Base-by-base conservation (phyloP, 495 filamentous ascomycete genomes). In the Aspergillus indologenus region DNA sequence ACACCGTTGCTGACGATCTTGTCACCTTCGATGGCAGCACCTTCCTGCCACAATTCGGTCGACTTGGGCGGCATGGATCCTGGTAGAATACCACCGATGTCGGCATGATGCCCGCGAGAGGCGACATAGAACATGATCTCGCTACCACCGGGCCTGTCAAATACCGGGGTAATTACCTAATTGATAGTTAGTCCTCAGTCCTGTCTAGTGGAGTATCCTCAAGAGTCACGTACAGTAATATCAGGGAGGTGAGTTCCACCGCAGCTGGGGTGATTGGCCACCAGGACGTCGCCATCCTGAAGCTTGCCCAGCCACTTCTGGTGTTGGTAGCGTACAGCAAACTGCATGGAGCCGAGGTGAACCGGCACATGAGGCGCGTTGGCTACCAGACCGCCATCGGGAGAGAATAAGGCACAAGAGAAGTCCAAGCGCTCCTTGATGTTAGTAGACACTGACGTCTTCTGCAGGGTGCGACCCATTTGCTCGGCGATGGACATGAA, bases 401-500 rank as follows among this genome's bases (percentile, higher is more conserved):
- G 83, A 60, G 96, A 94, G 62, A 98, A 98, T 15, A 98, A 83
- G 34, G 94, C 94, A 63, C 94, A 98, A 1, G 92, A 96, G 63
- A 97, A 98, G 65, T 98, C 94, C 5, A 98, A 82, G 2, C 94
- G 86, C 72, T 98, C 94, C 66, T 98, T 98, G 66, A 98, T 94
- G 68, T 98, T 98, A 5, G 94, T 98, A 57, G 90, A 95, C 49
- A 98, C 94, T 61, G 90, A 93, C 0, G 94, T 98, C 81, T 97
- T 98, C 64, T 98, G 94, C 24, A 98, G 78, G 2, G 94, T 92
- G 54, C 91, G 79, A 5, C 94, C 94, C 93, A 97, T 98, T 70
- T 97, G 93, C 73, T 98, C 94, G 3, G 94, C 94, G 68, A 98
- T 98, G 14, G 93, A 92, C 94, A 98, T 98, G 76, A 98, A 98